phyloP scores from a whole-genome alignment of 306 rosid genomes.

The Crotalaria pallida region DNA sequence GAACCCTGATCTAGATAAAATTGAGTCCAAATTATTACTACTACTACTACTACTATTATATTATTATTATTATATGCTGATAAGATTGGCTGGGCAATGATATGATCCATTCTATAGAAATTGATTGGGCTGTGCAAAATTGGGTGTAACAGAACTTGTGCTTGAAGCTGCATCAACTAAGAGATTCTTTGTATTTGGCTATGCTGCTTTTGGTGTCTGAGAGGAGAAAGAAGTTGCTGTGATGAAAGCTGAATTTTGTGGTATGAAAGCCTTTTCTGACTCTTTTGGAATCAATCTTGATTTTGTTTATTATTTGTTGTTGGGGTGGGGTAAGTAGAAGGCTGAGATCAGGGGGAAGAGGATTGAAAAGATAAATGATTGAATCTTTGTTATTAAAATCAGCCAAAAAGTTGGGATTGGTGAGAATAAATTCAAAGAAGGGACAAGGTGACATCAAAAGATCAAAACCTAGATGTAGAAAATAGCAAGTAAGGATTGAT shows the following conservation, averaged over 20 bases:
- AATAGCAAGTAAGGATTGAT: constrained; percentile 59
- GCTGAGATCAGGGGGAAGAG: constrained; percentile 11
- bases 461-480: constrained; percentile 42
- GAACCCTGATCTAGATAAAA: constrained; percentile 7
- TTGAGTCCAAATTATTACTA: background rate
- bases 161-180: constrained; percentile 16
- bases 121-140: background rate
- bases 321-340: constrained; percentile 2
- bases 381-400: background rate
- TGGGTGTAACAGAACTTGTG: constrained; percentile 6
- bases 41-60: background rate
- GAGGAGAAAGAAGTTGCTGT: constrained; percentile 15
- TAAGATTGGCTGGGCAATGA: constrained; percentile 12
- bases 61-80: background rate
- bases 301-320: constrained; percentile 1
- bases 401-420: background rate
- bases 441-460: constrained; percentile 33
- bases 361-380: background rate
- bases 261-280: constrained; percentile 29
- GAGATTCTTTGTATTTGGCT: constrained; percentile 5
- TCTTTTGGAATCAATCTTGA: constrained; percentile 22
- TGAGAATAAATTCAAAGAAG: constrained; percentile 22
- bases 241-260: constrained; percentile 32
- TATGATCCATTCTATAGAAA: background rate
- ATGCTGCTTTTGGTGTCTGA: constrained; percentile 14